phyloP scores from a whole-genome alignment of 1,284 basidiomycete species.

The Cutaneotrichosporon sp. region DNA sequence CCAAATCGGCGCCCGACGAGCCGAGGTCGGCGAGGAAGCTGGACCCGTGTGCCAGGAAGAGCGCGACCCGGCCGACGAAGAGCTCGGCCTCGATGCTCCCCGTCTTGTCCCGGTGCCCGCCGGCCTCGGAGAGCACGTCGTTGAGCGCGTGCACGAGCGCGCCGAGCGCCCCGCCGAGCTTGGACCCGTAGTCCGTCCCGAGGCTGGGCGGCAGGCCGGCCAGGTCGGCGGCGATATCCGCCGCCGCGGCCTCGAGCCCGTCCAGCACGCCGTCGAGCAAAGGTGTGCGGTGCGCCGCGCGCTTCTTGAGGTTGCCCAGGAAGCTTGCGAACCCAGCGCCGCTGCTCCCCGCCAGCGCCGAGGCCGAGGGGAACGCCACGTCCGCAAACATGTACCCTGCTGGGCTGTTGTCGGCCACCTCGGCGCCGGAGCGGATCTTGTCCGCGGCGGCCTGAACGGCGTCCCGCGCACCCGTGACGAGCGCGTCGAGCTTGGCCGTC shows the following conservation, averaged over 20 bases:
- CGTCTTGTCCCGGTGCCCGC: conserved; percentile 25
- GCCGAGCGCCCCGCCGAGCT: conserved; percentile 29
- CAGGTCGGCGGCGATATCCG: conserved; percentile 41
- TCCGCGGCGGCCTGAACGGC: conserved; percentile 31
- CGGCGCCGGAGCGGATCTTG: conserved; percentile 23
- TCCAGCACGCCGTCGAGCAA: conserved; percentile 41
- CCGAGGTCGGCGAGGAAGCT: conserved; percentile 39
- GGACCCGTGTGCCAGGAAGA: conserved; percentile 40
- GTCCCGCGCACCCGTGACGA: conserved; percentile 30
- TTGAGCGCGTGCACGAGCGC: conserved; percentile 34
- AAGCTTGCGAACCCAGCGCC: conserved; percentile 40
- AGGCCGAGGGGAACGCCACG: conserved; percentile 37
- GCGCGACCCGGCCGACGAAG: conserved; percentile 47
- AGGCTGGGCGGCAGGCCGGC: conserved; percentile 29
- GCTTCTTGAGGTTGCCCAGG: conserved; percentile 38
- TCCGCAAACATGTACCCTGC: conserved; percentile 46
- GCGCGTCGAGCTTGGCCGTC: conserved; percentile 36
- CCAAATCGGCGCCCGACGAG: conserved; percentile 20
- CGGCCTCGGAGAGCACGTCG: conserved; percentile 34
- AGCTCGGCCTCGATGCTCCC: conserved; percentile 42
- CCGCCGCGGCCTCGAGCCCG: conserved; percentile 37
- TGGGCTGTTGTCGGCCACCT: conserved; percentile 27
- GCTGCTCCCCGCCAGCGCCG: conserved; percentile 22
- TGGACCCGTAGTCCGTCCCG: conserved; percentile 29
- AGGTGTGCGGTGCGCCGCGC: conserved; percentile 43